Evolutionary conservation across 768 basidiomycete species (phyloP), one percentile per base, ranked within the genome.

Genomic region (Boletales sp.): DNA sequence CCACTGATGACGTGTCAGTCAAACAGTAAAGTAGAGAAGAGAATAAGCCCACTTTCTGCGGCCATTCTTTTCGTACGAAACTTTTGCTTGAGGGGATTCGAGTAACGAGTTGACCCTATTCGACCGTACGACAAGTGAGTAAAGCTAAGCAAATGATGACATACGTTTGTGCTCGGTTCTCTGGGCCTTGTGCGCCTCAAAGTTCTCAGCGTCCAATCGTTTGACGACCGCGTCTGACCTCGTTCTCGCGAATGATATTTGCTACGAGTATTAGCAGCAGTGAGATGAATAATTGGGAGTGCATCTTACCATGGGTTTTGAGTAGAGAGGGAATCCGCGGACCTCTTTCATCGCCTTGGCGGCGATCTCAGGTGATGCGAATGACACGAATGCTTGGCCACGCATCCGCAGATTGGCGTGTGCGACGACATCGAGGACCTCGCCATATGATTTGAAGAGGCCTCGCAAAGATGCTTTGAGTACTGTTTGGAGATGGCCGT

Each of bases 301-400:
- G 34, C 13, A 12, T 65, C 78, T 32, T 57, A 94, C 94, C 90
- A 99, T 94, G 2, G 96, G 92, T 67, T 95, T 95, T 5, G 90
- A 90, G 61, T 98, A 98, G 42, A 99, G 67, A 14, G 96, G 96
- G 67, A 99, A 98, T 34, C 92, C 83, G 53, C 84, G 79, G 36
- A 97, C 93, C 68, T 99, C 96, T 74, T 82, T 91, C 80, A 90
- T 76, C 8, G 95, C 95, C 68, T 86, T 88, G 62, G 79, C 76
- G 33, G 96, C 96, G 50, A 81, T 80, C 50, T 97, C 92, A 46
- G 83, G 75, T 32, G 83, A 83, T 49, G 78, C 78, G 68, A 99
- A 96, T 34, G 90, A 92, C 34, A 99, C 91, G 65, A 99, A 99
- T 4, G 96, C 96, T 72, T 99, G 96, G 14, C 96, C 96, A 35